A percentile compares a stretch with the other conserved stretches of the same genome.
Conservation (phyloP, 768 basidiomycete genomes). For the Russula vinacea region DNA sequence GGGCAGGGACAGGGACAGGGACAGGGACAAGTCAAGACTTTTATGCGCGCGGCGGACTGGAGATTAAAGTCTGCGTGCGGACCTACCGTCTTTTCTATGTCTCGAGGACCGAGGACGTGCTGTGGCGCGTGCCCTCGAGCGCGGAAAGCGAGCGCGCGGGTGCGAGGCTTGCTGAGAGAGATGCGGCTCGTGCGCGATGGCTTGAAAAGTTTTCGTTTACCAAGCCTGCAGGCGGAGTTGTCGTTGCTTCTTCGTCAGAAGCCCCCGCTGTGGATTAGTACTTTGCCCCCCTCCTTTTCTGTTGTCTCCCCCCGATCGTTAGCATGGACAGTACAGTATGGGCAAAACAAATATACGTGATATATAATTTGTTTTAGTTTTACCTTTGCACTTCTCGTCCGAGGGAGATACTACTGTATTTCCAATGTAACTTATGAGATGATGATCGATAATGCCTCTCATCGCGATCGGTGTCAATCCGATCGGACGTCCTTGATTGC, state of each 20-base stretch:
- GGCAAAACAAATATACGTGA: background rate
- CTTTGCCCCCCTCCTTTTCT: background rate
- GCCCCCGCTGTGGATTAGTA: background rate
- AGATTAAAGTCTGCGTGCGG: constrained; percentile 81
- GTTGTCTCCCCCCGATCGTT: background rate
- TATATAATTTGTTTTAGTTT: constrained; percentile 31
- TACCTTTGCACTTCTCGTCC: background rate
- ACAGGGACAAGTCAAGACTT: constrained; percentile 12
- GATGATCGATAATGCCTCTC: no score
- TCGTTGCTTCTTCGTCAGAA: background rate
- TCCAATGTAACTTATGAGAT: no score
- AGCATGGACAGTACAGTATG: background rate
- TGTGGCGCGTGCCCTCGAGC: constrained; percentile 47
- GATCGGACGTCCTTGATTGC: no score
- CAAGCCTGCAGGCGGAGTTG: background rate
- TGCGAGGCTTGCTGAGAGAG: constrained; percentile 8
- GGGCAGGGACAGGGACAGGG: background rate
- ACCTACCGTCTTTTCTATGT: constrained; percentile 83
- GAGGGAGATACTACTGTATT: no score
- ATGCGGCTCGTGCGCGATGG: constrained; percentile 1
- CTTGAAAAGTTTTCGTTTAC: constrained; percentile 6
- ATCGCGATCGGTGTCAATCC: no score
- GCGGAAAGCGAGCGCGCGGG: constrained; percentile 41
- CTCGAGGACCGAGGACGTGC: constrained; percentile 59
- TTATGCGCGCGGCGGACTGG: constrained; percentile 51